Percentiles rank a stretch among this genome's conserved stretches.
These are phyloP conservation scores for Trichosporon inkin DNA, from an alignment of 1,284 basidiomycete species.

Conservation along the genomic window DNA sequence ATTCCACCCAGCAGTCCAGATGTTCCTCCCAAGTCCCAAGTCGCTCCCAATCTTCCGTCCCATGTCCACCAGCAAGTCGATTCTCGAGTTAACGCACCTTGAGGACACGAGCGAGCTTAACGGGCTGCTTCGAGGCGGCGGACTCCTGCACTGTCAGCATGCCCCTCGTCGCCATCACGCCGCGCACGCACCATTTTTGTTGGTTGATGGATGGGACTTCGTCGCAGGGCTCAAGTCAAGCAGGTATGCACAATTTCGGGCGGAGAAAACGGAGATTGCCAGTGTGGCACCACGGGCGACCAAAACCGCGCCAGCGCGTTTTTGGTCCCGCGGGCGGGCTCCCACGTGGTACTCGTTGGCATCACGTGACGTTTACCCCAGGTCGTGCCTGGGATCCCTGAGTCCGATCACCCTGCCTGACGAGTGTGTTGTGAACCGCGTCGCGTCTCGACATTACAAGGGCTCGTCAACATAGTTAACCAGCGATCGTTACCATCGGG, in stretches of 20 bases:
- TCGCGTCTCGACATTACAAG: constrained; percentile 2
- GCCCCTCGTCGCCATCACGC: background rate
- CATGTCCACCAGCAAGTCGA: constrained; percentile 1
- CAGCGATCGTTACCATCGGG: background rate
- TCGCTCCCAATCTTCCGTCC: background rate
- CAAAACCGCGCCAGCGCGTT: background rate
- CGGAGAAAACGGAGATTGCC: background rate
- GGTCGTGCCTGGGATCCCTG: background rate
- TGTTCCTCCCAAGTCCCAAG: background rate
- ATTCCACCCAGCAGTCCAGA: background rate
- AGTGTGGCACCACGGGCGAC: background rate
- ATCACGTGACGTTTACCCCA: background rate
- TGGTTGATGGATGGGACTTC: constrained; percentile 29
- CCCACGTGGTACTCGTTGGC: too few species aligned
- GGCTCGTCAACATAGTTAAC: background rate
- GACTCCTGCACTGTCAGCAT: constrained; percentile 54
- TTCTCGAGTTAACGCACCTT: constrained; percentile 43
- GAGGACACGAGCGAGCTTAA: constrained; percentile 93
- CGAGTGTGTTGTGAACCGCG: constrained; percentile 2
- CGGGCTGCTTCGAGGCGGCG: constrained; percentile 66
- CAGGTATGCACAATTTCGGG: constrained; percentile 5
- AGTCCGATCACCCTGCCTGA: background rate
- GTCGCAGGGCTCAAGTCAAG: constrained; percentile 3
- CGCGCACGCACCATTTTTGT: constrained; percentile 36
- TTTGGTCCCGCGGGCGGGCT: background rate